Evolutionary conservation across 2,329 filamentous ascomycete species (phyloP), one percentile per base, ranked within the genome.

Genomic region (Talaromyces funiculosus): DNA sequence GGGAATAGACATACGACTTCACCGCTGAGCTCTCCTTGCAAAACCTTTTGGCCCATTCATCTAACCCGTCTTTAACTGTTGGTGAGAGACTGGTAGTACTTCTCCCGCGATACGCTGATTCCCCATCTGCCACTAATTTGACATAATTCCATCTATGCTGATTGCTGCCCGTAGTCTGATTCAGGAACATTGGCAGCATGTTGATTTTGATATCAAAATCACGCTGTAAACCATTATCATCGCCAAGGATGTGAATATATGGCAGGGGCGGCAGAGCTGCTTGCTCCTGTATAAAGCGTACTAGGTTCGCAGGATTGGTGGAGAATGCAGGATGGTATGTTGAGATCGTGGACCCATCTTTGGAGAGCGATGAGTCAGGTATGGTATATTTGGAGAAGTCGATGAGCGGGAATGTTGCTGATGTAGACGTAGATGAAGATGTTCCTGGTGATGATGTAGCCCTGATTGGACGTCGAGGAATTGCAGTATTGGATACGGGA

Each of bases 171-270:
- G 22, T 35, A 18, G 35, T 40, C 37, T 59, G 60, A 20, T 59
- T 56, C 33, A 61, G 2, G n/a, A 68, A 59, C 45, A 68, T 62
- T 51, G 67, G 63, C n/a, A 70, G 60, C 62, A 70, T 55, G 45
- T 68, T 69, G 35, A 69, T 57, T 33, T 63, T 67, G 37, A 70
- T 59, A 42, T 70, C 68, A 49, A 70, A 70, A 55, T 70, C 68
- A 2, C 64, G 61, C 22, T 62, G 56, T 9, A 61, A 54, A 6
- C 35, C 60, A 40, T 24, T 37, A 22, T 55, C 63, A 37, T 63
- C 63, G 26, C 69, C 68, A 14, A 63, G 45, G 55, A 72, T 67
- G 35, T 66, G 63, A 26, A 72, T 65, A 53, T 65, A 64, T 2
- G 68, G 69, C 35, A 68, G 65, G 2, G 71, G 71, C 9, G 71